Conservation (phyloP, 805 yeast genomes). For the Wickerhamiella kazuoi region DNA sequence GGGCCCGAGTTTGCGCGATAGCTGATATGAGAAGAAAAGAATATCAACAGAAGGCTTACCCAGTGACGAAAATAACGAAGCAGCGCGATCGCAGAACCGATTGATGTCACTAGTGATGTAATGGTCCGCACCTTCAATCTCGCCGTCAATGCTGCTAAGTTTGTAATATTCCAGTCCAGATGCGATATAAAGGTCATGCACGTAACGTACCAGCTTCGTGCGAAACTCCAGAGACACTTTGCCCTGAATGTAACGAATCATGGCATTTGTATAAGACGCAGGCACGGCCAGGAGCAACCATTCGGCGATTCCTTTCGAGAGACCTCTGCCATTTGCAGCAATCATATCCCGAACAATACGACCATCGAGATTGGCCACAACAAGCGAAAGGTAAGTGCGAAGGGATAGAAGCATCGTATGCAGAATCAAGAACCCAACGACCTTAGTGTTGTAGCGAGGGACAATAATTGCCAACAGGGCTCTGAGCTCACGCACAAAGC, state of each 20-base stretch:
- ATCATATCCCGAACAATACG: constrained; percentile 79
- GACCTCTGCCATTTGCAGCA: constrained; percentile 58
- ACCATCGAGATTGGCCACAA: constrained; percentile 82
- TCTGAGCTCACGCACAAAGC: constrained; percentile 48
- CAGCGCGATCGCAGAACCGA: constrained; percentile 61
- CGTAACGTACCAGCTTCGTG: constrained; percentile 63
- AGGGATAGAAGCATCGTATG: constrained; percentile 61
- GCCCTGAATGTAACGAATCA: constrained; percentile 63
- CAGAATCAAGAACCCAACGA: constrained; percentile 43
- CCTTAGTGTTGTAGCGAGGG: constrained; percentile 55
- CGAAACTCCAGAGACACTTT: constrained; percentile 69
- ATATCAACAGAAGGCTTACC: constrained; percentile 86
- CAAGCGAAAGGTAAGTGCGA: constrained; percentile 71
- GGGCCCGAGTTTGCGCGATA: constrained; percentile 71
- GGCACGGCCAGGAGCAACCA: constrained; percentile 89
- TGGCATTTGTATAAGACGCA: constrained; percentile 80
- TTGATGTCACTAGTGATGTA: constrained; percentile 74
- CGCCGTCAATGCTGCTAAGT: constrained; percentile 37
- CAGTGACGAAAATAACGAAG: constrained; percentile 68
- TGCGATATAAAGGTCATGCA: constrained; percentile 80
- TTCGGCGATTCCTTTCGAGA: constrained; percentile 56
- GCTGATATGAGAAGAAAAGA: constrained; percentile 64
- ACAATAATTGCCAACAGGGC: constrained; percentile 68
- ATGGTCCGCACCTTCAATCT: constrained; percentile 59
- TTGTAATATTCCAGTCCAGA: constrained; percentile 69